Evolutionary conservation across 208 protist genomes (phyloP), one percentile per base, ranked within the genome.

Genomic region (Leishmania martiniquensis): DNA sequence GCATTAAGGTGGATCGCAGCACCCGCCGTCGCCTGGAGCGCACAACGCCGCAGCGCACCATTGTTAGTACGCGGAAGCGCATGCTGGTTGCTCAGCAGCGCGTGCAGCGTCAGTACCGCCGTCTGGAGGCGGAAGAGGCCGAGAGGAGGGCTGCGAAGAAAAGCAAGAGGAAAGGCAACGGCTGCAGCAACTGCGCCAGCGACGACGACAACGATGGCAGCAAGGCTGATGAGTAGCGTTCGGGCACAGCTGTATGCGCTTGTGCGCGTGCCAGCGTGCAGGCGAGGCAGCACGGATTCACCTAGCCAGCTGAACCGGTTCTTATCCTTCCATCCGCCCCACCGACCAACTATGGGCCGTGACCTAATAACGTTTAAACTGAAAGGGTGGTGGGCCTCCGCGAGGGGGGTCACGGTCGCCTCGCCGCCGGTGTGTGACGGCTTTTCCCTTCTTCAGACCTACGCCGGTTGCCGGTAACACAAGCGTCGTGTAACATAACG

Each of bases 51-150:
- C 85, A 93, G n/a, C 88, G 94, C 75, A 92, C 88, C 71, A 90
- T 97, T 72, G 86, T 97, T n/a, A 97, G 89, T 85, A 95, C 92
- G 17, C 83, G 80, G 45, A 97, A 97, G 79, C 85, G 92, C 44
- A 94, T 96, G 83, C 82, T 91, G 60, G 86, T 97, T 22, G 94
- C 90, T 5, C 86, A 92, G 66, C 84, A 96, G 79, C 92, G 92
- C 32, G 85, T 91, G 51, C 76, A 92, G 47, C 84, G 89, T 47
- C 87, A 95, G 83, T 89, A 93, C 78, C 83, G 88, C 20, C 91
- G 89, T 25, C 70, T 97, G 62, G 91, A 94, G 81, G 49, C 77
- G 6, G 88, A 93, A 55, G 77, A 85, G 74, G 81, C 66, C 15
- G 78, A 84, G 49, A 82, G 79, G 60, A 83, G 75, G 73, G 59